Percentiles rank a stretch among this genome's conserved stretches.
Conservation (phyloP, 2,329 filamentous ascomycete species). For the Penicillium sp. region DNA sequence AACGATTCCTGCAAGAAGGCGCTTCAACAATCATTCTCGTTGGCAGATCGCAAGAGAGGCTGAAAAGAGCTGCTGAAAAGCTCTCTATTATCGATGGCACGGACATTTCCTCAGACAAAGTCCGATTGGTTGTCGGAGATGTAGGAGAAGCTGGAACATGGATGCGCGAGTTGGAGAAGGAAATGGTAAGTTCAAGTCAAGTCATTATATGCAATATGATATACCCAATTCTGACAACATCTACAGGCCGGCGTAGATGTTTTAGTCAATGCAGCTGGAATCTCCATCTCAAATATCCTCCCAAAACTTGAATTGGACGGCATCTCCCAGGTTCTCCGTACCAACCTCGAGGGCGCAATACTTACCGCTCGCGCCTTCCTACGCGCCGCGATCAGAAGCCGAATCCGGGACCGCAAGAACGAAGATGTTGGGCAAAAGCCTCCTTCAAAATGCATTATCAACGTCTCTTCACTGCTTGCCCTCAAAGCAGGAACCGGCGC, state of each 20-base stretch:
- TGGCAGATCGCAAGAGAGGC: slow-evolving; percentile 60
- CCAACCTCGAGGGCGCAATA: slow-evolving; percentile 66
- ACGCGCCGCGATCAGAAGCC: slow-evolving; percentile 43
- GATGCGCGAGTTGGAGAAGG: slow-evolving; percentile 45
- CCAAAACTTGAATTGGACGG: slow-evolving; percentile 58
- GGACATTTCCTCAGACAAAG: slow-evolving; percentile 23
- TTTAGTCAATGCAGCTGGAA: slow-evolving; percentile 80
- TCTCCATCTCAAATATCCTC: slow-evolving; percentile 71
- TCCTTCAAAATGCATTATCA: slow-evolving; percentile 76
- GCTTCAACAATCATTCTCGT: slow-evolving; percentile 65
- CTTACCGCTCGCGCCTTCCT: slow-evolving; percentile 48
- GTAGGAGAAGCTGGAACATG: slow-evolving; percentile 43
- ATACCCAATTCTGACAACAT: neutral
- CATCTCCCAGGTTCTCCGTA: slow-evolving; percentile 66
- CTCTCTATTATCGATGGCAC: neutral
- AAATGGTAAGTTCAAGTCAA: slow-evolving; percentile 41
- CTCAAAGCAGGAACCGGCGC: slow-evolving; percentile 72
- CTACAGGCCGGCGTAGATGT: slow-evolving; percentile 56
- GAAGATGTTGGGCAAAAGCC: slow-evolving; percentile 55
- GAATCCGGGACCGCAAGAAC: slow-evolving; percentile 32
- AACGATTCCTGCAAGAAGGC: slow-evolving; percentile 68
- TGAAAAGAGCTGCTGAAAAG: slow-evolving; percentile 46
- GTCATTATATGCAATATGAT: neutral
- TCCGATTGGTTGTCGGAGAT: slow-evolving; percentile 46
- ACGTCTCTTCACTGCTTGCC: slow-evolving; percentile 78